Evolutionary conservation across 208 protist species (phyloP), one percentile per base, ranked within the genome.

Genomic region (Balamuthia mandrillaris): DNA sequence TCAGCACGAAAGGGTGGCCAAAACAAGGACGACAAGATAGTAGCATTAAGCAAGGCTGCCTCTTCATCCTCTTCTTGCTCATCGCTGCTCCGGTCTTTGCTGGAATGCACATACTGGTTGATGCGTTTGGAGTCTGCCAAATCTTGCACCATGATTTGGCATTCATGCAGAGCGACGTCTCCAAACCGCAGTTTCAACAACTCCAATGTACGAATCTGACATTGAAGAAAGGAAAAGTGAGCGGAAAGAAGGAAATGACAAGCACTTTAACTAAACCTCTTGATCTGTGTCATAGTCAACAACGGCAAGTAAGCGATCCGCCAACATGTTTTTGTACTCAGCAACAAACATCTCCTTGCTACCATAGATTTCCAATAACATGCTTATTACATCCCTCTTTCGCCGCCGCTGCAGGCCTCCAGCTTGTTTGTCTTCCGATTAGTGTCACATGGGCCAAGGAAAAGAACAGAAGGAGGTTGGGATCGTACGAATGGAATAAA

Each of bases 101-200:
- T 31, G 39, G 45, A 31, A 79, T 52, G 5, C 47, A 44, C 47
- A 16, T 56, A 21, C 58, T 79, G 70, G 45, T 79, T 79, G 16
- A 79, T 42, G 0, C 70, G 41, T 18, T 49, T 24, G 12, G 70
- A 52, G 39, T 79, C 70, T 27, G 70, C 52, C 70, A 79, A 60
- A 16, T 79, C 70, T 49, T 60, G 70, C 10, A 79, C 31, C 70
- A 79, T 79, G 70, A 79, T 79, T 33, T 79, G 47, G 47, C 70
- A 79, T 42, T 79, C 70, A 51, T 79, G 70, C 47, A 79, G 45
- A 14, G 47, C 27, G 42, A 49, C 45, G 33, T 79, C 70, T 27
- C 70, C 70, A 21, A 79, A 79, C n/a, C 70, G 41, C 21, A 79
- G n/a, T 24, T 79, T 79, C 5, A 79, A 35, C 70, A 79, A n/a